Evolutionary conservation across 2,329 filamentous ascomycete genomes (phyloP).

Genomic region (Kalaharituber pfeilii): DNA sequence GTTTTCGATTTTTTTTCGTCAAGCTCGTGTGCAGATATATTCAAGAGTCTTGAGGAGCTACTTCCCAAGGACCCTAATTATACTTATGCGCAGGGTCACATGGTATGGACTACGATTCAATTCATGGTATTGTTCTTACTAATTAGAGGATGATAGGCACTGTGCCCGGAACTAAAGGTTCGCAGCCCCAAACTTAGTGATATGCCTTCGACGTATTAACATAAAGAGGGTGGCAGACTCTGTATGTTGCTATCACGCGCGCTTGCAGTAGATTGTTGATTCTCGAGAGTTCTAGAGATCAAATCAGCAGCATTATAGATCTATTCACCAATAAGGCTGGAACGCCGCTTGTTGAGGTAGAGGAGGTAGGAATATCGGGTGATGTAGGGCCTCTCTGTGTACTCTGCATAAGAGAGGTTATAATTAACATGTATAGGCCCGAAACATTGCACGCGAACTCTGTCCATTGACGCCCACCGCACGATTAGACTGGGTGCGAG

Average conservation of each 20-base stretch:
- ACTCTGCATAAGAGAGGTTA: conserved; percentile 12
- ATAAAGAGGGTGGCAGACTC: conserved; percentile 21
- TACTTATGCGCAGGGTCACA: conserved; percentile 3
- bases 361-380: conserved; percentile 10
- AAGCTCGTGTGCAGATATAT: conserved; percentile 5
- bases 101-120: not conserved
- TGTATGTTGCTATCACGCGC: conserved; percentile 25
- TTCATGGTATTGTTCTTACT: not conserved
- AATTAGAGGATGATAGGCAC: not conserved
- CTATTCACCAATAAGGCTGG: conserved; percentile 7
- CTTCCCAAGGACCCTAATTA: conserved; percentile 18
- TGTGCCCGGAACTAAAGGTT: not conserved
- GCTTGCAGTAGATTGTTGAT: conserved; percentile 18
- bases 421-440: conserved; percentile 14
- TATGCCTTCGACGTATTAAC: conserved; percentile 15
- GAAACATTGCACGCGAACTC: too few relatives aligned
- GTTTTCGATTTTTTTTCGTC: conserved; percentile 21
- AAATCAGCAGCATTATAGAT: not conserved
- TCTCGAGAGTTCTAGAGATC: conserved; percentile 14
- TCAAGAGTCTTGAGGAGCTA: conserved; percentile 16
- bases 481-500: conserved; percentile 17
- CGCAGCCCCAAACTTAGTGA: too few relatives aligned
- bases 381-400: conserved; percentile 19
- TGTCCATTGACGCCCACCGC: conserved; percentile 19
- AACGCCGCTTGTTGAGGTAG: conserved; percentile 12